A percentile compares a stretch with the other conserved stretches of the same genome.
These are phyloP conservation scores for Trichoderma sp. DNA, from an alignment of 2,329 filamentous ascomycete genomes.

Conservation along the genomic window DNA sequence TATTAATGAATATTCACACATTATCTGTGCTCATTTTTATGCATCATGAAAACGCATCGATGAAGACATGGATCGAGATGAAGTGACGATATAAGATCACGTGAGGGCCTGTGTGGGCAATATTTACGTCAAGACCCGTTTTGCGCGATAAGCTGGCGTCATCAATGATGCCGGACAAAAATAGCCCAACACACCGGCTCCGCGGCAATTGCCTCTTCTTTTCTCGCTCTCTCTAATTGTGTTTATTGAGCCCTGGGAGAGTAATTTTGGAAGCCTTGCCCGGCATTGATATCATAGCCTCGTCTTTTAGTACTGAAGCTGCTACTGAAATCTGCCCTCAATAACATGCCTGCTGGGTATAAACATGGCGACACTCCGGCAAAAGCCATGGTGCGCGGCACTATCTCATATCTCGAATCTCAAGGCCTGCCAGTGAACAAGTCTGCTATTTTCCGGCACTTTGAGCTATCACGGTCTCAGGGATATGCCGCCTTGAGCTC, in stretches of 20 bases:
- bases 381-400: conserved; percentile 46
- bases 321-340: neutral
- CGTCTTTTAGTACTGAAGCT: neutral
- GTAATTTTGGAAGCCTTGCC: neutral
- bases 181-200: conserved; percentile 38
- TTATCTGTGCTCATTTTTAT: conserved; percentile 1
- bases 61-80: neutral
- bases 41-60: neutral
- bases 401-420: conserved; percentile 47
- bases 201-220: neutral
- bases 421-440: conserved; percentile 47
- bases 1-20: neutral
- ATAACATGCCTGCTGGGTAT: conserved; percentile 35
- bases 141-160: conserved; percentile 7
- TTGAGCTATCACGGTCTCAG: conserved; percentile 45
- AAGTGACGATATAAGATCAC: conserved; percentile 1
- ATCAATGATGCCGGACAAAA: conserved; percentile 38
- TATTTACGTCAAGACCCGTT: conserved; percentile 17
- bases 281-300: neutral
- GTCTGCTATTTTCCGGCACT: conserved; percentile 47
- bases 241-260: neutral
- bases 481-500: conserved; percentile 45
- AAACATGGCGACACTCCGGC: conserved; percentile 45
- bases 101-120: conserved; percentile 3
- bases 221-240: conserved; percentile 11